Evolutionary conservation across 23 red algal species (phyloP), one percentile per base, ranked within the genome.

Genomic region (Rhodosorus marinus): DNA sequence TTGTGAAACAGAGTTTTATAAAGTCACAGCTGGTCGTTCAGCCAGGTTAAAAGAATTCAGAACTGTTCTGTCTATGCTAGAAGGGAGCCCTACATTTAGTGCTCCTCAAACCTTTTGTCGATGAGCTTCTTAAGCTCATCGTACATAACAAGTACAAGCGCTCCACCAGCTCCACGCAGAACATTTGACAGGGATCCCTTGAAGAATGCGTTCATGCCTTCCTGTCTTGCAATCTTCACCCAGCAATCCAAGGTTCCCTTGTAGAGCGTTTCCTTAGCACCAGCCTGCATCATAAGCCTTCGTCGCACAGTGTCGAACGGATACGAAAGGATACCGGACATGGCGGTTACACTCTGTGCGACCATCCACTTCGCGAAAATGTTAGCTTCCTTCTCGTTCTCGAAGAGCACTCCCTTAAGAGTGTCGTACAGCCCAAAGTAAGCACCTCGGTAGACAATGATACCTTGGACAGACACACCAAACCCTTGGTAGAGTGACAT

Each of bases 401-500:
- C 64, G 33, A 98, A 73, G 4, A 98, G 67, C 45, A 98, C 33
- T 35, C 75, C 79, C 64, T 98, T 98, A 23, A 80, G 79, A 21
- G 90, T 98, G 41, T 98, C 90, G 49, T 83, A 98, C 5, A 98
- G 53, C 52, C 90, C 90, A 54, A 98, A 98, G 61, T 83, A 98
- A n/a, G 90, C 90, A 61, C 75, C 90, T 31, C 90, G 90, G 29
- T 98, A 98, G 6, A 98, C 90, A 67, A 98, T 98, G 52, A 98
- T 98, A 59, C 90, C 90, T 52, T 86, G 79, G 6, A 98, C 67
- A 48, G 76, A 83, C 0, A 98, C 90, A 49, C 90, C 90, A 52
- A 98, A 98, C 8, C 90, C 90, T 57, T 86, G 90, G 59, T 98
- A 98, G 4, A 98, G 72, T 26, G 75, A 79, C 19, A 77, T 15